phyloP scores from a whole-genome alignment of 208 protist species.

The Novymonas esmeraldas region DNA sequence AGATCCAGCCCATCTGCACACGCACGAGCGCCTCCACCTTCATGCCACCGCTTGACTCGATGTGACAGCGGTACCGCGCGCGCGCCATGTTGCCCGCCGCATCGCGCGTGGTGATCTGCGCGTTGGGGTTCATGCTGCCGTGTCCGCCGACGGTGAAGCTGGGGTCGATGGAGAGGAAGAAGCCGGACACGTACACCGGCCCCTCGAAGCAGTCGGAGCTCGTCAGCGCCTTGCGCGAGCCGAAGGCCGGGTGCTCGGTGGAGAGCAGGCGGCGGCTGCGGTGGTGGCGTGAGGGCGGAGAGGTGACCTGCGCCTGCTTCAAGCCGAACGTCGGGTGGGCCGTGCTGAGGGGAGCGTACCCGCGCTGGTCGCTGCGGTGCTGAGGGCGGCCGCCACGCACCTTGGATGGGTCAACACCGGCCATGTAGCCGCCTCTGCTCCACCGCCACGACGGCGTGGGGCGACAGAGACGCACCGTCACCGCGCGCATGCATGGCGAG shows the following conservation, averaged over 20 bases:
- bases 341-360: constrained; percentile 55
- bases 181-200: constrained; percentile 73
- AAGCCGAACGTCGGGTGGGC: constrained; percentile 77
- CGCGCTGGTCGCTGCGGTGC: constrained; percentile 30
- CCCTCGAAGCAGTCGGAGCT: constrained; percentile 62
- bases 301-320: constrained; percentile 49
- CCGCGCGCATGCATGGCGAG: constrained; percentile 1
- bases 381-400: constrained; percentile 25
- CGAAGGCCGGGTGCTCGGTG: constrained; percentile 78
- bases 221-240: constrained; percentile 49
- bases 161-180: constrained; percentile 82
- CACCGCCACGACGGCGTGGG: neutral
- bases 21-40: constrained; percentile 82
- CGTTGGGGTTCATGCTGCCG: constrained; percentile 84
- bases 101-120: constrained; percentile 80
- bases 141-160: constrained; percentile 58
- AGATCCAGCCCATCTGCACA: constrained; percentile 86
- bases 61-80: constrained; percentile 72
- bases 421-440: constrained; percentile 18
- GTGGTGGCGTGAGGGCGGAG: too few species aligned
- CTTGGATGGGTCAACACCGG: constrained; percentile 36
- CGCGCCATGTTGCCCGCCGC: constrained; percentile 74
- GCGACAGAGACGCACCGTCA: neutral
- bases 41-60: constrained; percentile 57
- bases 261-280: constrained; percentile 42